Conservation (phyloP, 495 filamentous ascomycete species). For the Podospora pseudoanserina region DNA sequence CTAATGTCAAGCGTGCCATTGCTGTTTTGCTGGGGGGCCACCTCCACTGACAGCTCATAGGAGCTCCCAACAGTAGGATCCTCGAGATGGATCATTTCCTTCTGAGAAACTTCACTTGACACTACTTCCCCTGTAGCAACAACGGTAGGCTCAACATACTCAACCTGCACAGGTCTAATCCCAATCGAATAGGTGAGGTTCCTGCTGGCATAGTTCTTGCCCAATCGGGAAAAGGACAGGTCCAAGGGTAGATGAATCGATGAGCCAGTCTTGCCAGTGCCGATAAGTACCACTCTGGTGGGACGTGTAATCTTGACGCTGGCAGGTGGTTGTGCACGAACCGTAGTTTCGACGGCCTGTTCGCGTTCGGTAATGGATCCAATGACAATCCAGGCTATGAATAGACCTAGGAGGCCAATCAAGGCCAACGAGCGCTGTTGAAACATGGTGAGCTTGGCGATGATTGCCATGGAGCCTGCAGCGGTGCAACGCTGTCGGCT, state of each 20-base stretch:
- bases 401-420: background rate
- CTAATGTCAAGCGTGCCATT: background rate
- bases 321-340: background rate
- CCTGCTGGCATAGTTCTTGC: background rate
- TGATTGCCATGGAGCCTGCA: background rate
- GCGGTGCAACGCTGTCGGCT: background rate
- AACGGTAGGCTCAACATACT: background rate
- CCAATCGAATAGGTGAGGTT: background rate
- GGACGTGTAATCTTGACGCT: background rate
- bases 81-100: slow-evolving; percentile 1
- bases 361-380: background rate
- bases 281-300: background rate
- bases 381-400: background rate
- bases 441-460: background rate
- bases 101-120: background rate
- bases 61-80: background rate
- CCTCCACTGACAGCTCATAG: background rate
- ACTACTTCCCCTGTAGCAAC: background rate
- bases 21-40: background rate
- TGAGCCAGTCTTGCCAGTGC: background rate
- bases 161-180: background rate
- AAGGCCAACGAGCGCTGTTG: background rate
- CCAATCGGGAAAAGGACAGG: background rate
- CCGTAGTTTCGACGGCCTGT: background rate
- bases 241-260: background rate